Evolutionary conservation across 495 filamentous ascomycete genomes (phyloP).

Genomic region (Penicillium daleae): DNA sequence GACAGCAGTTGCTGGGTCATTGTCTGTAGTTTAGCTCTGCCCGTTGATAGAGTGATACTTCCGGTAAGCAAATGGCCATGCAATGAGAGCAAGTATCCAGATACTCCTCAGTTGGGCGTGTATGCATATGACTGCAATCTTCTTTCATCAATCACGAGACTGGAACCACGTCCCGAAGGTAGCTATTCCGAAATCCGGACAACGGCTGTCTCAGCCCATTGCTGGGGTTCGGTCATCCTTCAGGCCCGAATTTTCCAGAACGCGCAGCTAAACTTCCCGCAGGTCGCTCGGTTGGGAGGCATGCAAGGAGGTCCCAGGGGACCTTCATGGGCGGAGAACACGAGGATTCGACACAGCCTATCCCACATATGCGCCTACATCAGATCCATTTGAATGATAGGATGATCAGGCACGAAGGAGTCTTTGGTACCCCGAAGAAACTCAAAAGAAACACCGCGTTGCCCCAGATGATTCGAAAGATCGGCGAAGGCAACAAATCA

Average conservation of each 20-base stretch:
- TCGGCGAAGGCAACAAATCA: slow-evolving; percentile 17
- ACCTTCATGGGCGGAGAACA: neutral
- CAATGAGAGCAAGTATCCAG: neutral
- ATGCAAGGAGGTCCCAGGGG: neutral
- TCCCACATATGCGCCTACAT: neutral
- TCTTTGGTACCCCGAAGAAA: slow-evolving; percentile 6
- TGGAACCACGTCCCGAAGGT: neutral
- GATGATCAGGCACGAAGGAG: neutral
- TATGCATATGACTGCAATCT: neutral
- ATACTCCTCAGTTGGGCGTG: too few relatives aligned
- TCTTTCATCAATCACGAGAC: neutral
- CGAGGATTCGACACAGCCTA: neutral
- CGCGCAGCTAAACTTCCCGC: neutral
- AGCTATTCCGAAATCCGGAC: neutral
- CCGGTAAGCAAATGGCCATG: neutral
- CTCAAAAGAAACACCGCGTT: neutral
- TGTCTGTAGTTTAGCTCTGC: neutral
- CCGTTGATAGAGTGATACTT: neutral
- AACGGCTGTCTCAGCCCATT: neutral
- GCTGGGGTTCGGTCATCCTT: neutral
- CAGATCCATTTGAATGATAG: neutral
- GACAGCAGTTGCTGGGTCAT: neutral
- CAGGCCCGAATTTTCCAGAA: neutral
- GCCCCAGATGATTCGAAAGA: neutral
- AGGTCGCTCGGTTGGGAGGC: neutral